These are phyloP conservation scores for Vachellia collinsii DNA, from an alignment of 306 rosid species.

Conservation along the genomic window DNA sequence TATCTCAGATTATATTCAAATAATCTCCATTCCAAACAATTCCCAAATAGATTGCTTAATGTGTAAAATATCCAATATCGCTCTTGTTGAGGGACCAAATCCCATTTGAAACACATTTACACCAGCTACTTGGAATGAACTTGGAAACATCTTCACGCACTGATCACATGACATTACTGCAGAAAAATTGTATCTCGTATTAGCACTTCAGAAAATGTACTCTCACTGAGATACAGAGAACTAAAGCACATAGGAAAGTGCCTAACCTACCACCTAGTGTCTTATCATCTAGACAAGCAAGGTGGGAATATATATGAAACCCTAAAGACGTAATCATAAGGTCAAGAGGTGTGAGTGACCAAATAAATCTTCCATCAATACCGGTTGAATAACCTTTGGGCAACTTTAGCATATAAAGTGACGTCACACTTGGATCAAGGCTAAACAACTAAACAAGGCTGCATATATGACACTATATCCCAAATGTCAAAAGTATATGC, in stretches of 20 bases:
- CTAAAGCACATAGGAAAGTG: conserved; percentile 45
- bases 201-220: conserved; percentile 23
- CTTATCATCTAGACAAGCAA: conserved; percentile 36
- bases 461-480: not conserved
- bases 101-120: conserved; percentile 43
- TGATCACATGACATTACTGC: conserved; percentile 53
- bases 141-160: conserved; percentile 48
- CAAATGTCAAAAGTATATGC: not conserved
- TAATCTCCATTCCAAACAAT: conserved; percentile 38
- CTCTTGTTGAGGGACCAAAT: conserved; percentile 46
- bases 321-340: conserved; percentile 21
- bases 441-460: conserved; percentile 15
- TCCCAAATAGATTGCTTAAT: conserved; percentile 40
- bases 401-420: not conserved
- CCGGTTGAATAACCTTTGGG: conserved; percentile 20
- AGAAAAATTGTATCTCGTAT: conserved; percentile 53
- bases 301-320: conserved; percentile 28
- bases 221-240: conserved; percentile 38
- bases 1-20: conserved; percentile 35
- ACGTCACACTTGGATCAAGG: conserved; percentile 20
- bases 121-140: conserved; percentile 52
- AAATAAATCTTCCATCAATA: conserved; percentile 19
- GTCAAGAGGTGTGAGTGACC: conserved; percentile 33
- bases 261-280: conserved; percentile 37
- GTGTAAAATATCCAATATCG: conserved; percentile 41